A percentile compares a stretch with the other conserved stretches of the same genome.
Conservation (phyloP, 2,329 filamentous ascomycete genomes). For the Beauveria australis region DNA sequence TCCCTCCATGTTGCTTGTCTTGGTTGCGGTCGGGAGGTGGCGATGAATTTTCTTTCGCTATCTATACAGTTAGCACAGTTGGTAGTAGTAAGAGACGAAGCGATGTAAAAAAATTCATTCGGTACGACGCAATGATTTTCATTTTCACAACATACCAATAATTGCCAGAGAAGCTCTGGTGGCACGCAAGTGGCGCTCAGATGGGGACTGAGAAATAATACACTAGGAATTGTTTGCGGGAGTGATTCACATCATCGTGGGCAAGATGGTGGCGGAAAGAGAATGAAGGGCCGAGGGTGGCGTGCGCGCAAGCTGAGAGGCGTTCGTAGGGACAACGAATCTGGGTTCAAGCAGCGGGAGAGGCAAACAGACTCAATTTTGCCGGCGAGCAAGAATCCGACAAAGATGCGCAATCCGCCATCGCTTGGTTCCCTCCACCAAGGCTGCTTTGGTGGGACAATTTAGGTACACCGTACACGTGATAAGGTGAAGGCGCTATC, state of each 20-base stretch:
- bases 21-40: not conserved
- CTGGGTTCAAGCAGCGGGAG: not conserved
- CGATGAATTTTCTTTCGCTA: constrained; percentile 6
- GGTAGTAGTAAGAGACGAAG: not conserved
- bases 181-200: not conserved
- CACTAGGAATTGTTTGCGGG: constrained; percentile 3
- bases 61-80: not conserved
- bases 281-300: not conserved
- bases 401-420: constrained; percentile 6
- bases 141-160: not conserved
- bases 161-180: not conserved
- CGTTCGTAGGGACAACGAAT: not conserved
- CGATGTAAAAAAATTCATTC: not conserved
- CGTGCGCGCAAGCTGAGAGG: not conserved
- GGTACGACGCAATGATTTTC: not conserved
- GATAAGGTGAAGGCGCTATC: constrained; percentile 26
- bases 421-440: constrained; percentile 15
- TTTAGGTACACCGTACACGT: constrained; percentile 34
- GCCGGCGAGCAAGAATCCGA: not conserved
- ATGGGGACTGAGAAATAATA: constrained; percentile 3
- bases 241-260: constrained; percentile 15
- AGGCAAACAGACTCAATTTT: not conserved
- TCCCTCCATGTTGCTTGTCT: constrained; percentile 59
- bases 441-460: constrained; percentile 30
- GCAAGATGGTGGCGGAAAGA: not conserved